Percentiles rank a stretch among this genome's conserved stretches.
These are phyloP conservation scores for Rheum nobile DNA, from an alignment of 148 eudicot genomes.

Conservation along the genomic window DNA sequence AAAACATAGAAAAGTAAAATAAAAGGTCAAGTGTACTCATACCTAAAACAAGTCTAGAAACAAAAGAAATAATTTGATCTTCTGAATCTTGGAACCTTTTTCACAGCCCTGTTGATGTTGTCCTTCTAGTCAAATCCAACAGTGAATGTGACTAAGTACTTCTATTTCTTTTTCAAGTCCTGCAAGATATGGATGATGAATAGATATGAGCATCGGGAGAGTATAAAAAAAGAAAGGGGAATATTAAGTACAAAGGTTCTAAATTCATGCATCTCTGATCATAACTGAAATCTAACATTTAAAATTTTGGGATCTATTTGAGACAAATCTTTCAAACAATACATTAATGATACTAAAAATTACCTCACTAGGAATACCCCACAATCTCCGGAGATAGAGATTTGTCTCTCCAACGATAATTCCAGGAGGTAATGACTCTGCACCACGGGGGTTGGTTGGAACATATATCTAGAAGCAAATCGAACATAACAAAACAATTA, in stretches of 20 bases:
- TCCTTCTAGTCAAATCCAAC: too few relatives aligned
- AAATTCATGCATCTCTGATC: too few relatives aligned
- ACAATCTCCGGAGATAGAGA: constrained; percentile 76
- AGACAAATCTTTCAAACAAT: neutral
- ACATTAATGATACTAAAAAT: too few relatives aligned
- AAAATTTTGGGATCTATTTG: neutral
- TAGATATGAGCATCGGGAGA: neutral
- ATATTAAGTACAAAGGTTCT: neutral
- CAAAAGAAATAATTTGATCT: neutral
- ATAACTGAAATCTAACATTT: neutral
- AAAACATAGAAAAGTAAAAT: neutral
- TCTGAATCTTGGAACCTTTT: too few relatives aligned
- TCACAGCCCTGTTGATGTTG: too few relatives aligned
- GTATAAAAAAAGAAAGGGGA: neutral
- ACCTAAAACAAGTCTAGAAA: neutral
- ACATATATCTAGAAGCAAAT: constrained; percentile 54
- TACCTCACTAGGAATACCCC: too few relatives aligned
- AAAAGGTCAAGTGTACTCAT: neutral
- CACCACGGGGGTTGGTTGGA: constrained; percentile 90
- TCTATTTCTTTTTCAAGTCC: too few relatives aligned
- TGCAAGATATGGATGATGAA: too few relatives aligned
- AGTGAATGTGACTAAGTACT: too few relatives aligned
- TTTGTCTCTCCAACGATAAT: constrained; percentile 77
- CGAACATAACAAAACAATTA: neutral
- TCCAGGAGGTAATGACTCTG: constrained; percentile 91